Evolutionary conservation across 2,329 filamentous ascomycete genomes (phyloP), one percentile per base, ranked within the genome.

Genomic region (Diplodia seriata): DNA sequence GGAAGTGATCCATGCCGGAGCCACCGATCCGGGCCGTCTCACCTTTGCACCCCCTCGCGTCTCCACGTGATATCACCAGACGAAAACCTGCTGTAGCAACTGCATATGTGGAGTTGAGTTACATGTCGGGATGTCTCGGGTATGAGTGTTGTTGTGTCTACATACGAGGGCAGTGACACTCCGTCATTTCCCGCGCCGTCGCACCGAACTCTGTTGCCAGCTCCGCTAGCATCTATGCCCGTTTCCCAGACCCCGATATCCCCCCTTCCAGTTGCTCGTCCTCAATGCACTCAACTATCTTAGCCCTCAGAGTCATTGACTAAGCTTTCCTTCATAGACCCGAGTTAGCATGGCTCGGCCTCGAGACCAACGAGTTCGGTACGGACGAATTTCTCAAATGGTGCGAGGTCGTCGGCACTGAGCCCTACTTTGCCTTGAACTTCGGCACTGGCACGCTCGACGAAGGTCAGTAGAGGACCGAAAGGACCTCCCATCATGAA

Each of bases 331-430:
- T 40, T 14, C 47, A 66, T 73, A 85, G 90, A 72, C 90, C 89
- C 1, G 92, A 95, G 75, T 84, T 95, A 65, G 92, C 92, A 5
- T 95, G 92, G 92, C 82, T 91, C 23, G 90, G 89, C 40, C 86
- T 86, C 1, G 92, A 95, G 81, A 87, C 84, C 33, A 95, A 95
- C 76, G 83, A 90, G 70, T 94, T 95, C 74, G 92, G 92, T 68
- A 95, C 92, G 0, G 91, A 95, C 77, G 92, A 95, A 81, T 95
- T 95, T 79, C 87, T 95, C 85, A 85, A 89, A 72, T 94, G 91
- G 91, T 92, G 91, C 70, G 85, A 89, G 71, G 82, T 86, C 11
- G 86, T 93, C 8, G 87, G 87, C 29, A 90, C 91, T 0, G 90
- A 94, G 81, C 92, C 92, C 4, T 95, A 93, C 76, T 83, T 95